Base-by-base conservation (phyloP, 1,284 basidiomycete species). In the Cutaneotrichosporon daszewskae region DNA sequence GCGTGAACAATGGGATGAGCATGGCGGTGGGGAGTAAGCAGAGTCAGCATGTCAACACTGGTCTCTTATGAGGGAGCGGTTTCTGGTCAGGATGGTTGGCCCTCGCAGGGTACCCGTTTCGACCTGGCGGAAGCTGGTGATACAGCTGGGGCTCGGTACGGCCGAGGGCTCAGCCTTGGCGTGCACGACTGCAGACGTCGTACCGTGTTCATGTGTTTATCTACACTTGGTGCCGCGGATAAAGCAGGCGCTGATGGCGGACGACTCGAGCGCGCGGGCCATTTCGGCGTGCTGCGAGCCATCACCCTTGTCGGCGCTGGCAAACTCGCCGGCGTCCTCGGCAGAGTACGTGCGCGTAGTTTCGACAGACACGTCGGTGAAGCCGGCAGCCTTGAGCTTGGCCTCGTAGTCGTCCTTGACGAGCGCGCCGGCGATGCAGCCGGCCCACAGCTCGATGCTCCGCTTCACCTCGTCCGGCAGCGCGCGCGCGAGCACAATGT, bases 401-500 rank as follows among this genome's bases (percentile, higher is more conserved):
- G 22, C 37, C 33, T 32, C 37, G 22, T 53, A 53, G 24, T 53
- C 51, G 17, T 14, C 31, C 32, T 38, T 40, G 32, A 45, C 28
- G 20, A 53, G 47, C 17, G 51, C 51, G 23, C 51, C 51, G 12
- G 51, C 40, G 18, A 53, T 43, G 32, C 51, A 53, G 5, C 51
- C 51, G 2, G 51, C 51, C 51, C 51, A 53, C 32, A 53, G 47
- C 40, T 49, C 46, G 37, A 53, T 35, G 40, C 29, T 42, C 12
- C 10, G 16, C 42, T 43, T 32, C 25, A 37, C 33, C 7, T 31
- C 23, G 14, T 16, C n/a, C 1, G 47, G 46, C 1, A 53, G 46
- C 1, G 40, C 25, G 18, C 51, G 46, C 9, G 43, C 18, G 22
- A 53, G 43, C 3, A 53, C 51, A 34, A 53, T 53, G 47, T 70